Percentiles rank a stretch among this genome's conserved stretches.
These are phyloP conservation scores for Pseudonitzschia multiseries DNA, from an alignment of 108 stramenopile species.

Conservation along the genomic window DNA sequence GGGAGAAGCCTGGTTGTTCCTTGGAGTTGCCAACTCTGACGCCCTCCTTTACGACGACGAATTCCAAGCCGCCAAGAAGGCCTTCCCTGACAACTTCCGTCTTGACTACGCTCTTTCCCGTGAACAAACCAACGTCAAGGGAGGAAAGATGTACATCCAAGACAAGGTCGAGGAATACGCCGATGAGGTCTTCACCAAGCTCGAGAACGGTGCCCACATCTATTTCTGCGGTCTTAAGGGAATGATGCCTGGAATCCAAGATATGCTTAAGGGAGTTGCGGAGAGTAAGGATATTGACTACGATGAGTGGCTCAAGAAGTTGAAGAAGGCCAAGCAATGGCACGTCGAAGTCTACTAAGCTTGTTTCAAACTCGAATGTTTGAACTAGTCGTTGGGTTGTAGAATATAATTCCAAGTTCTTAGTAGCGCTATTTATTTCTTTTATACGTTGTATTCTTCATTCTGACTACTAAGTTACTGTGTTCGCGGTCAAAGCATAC, in stretches of 20 bases:
- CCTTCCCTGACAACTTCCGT: conserved; percentile 90
- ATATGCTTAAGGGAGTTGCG: conserved; percentile 89
- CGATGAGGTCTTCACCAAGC: conserved; percentile 91
- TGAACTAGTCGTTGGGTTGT: not conserved
- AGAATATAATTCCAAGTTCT: not conserved
- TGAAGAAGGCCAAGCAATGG: conserved; percentile 91
- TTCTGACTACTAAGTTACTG: no score
- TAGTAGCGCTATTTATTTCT: conserved; percentile 10
- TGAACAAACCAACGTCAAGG: conserved; percentile 90
- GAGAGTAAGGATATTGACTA: conserved; percentile 84
- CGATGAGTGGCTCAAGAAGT: conserved; percentile 80
- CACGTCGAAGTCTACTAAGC: conserved; percentile 89
- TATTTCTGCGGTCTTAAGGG: conserved; percentile 98
- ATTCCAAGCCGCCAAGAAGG: conserved; percentile 84
- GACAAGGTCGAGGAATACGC: conserved; percentile 97
- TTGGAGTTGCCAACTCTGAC: conserved; percentile 94
- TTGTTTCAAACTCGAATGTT: not conserved
- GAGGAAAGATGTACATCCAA: conserved; percentile 99
- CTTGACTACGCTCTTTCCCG: conserved; percentile 96
- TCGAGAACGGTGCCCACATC: conserved; percentile 91
- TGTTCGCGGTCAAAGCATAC: no score
- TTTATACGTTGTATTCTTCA: no score
- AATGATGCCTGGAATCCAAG: conserved; percentile 97
- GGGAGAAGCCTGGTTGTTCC: conserved; percentile 96
- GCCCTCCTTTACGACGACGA: conserved; percentile 95